These are phyloP conservation scores for Dendrocalamus latiflorus DNA, from an alignment of 202 grass and related monocot species.

Conservation along the genomic window DNA sequence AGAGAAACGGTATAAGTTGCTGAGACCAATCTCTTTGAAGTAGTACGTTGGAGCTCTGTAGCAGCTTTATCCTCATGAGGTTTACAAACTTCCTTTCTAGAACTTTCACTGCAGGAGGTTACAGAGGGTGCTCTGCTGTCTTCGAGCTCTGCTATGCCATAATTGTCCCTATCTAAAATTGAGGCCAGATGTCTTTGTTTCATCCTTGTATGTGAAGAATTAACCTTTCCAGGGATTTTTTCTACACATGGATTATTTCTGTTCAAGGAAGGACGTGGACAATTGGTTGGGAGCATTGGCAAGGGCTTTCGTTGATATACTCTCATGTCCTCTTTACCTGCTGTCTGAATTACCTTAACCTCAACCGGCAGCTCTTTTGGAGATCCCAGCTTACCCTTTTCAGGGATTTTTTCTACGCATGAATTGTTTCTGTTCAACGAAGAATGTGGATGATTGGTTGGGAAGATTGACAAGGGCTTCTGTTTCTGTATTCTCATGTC, in stretches of 20 bases:
- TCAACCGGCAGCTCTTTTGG: background rate
- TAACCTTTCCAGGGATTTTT: background rate
- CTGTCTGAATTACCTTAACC: conserved; percentile 4
- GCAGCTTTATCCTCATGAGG: conserved; percentile 16
- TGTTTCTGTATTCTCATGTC: conserved; percentile 12
- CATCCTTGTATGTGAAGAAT: background rate
- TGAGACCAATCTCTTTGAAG: conserved; percentile 30
- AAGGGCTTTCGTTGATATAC: background rate
- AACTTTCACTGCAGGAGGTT: conserved; percentile 1
- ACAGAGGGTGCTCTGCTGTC: background rate
- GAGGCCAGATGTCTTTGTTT: background rate
- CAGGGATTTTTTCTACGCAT: background rate
- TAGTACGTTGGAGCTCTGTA: background rate
- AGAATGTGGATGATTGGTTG: background rate
- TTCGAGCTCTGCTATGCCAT: background rate
- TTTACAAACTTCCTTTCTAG: background rate
- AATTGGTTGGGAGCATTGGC: background rate
- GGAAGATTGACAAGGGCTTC: background rate
- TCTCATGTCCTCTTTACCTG: background rate
- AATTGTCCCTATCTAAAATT: background rate
- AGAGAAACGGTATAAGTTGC: conserved; percentile 23
- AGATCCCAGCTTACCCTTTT: background rate
- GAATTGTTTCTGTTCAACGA: background rate
- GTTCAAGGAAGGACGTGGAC: background rate
- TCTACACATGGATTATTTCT: background rate